Evolutionary conservation across 208 protist species (phyloP).

Genomic region (Hexamita inflata): DNA sequence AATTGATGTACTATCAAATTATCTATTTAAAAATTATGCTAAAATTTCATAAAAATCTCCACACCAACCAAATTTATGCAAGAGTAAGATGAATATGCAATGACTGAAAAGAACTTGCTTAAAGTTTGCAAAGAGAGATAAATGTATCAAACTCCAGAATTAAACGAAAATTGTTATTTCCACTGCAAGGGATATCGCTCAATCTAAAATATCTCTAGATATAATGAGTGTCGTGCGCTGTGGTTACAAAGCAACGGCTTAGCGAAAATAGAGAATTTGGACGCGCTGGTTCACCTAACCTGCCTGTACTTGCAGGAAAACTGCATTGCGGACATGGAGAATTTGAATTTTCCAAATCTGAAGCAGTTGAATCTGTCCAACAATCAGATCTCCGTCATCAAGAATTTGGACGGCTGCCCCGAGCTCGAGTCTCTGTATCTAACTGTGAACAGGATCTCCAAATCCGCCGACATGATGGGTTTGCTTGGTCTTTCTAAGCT

Average conservation of each 20-base stretch:
- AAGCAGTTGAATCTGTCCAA: slow-evolving; percentile 67
- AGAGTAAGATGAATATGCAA: slow-evolving; percentile 26
- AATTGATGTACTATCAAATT: no score
- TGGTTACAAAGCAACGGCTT: slow-evolving; percentile 72
- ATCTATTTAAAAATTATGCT: no score
- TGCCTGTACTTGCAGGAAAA: slow-evolving; percentile 72
- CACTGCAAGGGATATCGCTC: slow-evolving; percentile 61
- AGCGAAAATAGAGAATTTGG: slow-evolving; percentile 56
- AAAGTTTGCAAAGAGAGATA: slow-evolving; percentile 61
- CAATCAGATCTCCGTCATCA: slow-evolving; percentile 61
- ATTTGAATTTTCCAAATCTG: slow-evolving; percentile 58
- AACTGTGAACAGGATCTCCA: slow-evolving; percentile 54
- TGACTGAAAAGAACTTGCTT: slow-evolving; percentile 26
- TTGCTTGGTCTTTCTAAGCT: slow-evolving; percentile 56
- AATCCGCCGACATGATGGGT: slow-evolving; percentile 45
- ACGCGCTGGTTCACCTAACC: slow-evolving; percentile 49
- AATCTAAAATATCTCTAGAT: slow-evolving; percentile 60
- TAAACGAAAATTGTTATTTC: slow-evolving; percentile 75
- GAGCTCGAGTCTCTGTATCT: slow-evolving; percentile 61
- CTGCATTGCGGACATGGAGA: slow-evolving; percentile 62
- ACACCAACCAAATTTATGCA: no score
- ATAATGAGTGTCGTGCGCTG: slow-evolving; percentile 59
- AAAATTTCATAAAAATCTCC: no score
- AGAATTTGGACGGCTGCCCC: slow-evolving; percentile 39
- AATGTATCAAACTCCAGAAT: slow-evolving; percentile 65